Percentiles rank a stretch among this genome's conserved stretches.
Evolutionary conservation across 768 basidiomycete genomes (phyloP).

Genomic region (Pholiota molesta): DNA sequence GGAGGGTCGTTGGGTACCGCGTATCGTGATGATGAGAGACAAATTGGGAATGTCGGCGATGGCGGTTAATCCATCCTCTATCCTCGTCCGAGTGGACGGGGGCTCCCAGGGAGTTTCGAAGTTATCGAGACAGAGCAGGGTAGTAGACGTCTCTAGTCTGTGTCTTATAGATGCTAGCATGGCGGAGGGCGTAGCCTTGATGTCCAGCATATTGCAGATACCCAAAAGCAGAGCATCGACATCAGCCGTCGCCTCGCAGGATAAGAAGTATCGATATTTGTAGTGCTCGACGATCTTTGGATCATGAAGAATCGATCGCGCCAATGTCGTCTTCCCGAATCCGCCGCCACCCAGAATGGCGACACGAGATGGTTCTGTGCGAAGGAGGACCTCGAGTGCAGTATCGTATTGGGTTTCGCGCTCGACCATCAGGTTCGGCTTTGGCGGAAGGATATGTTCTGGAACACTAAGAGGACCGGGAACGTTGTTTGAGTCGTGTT

Average conservation of each 20-base stretch:
- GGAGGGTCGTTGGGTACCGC: constrained; percentile 32
- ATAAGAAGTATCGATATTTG: constrained; percentile 26
- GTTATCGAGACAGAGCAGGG: constrained; percentile 31
- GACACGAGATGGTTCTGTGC: constrained; percentile 12
- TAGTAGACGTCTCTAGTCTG: neutral
- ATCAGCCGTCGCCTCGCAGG: constrained; percentile 28
- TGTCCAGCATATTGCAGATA: neutral
- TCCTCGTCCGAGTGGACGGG: constrained; percentile 21
- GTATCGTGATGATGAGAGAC: constrained; percentile 31
- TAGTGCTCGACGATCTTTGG: constrained; percentile 20
- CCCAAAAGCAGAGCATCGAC: neutral
- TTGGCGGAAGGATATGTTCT: neutral
- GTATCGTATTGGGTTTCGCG: neutral
- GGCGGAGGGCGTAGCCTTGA: neutral
- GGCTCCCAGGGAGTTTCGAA: constrained; percentile 37
- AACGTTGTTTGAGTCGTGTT: neutral
- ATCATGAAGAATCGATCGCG: constrained; percentile 28
- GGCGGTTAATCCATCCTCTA: constrained; percentile 27
- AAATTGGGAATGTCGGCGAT: constrained; percentile 22
- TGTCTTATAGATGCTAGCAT: neutral
- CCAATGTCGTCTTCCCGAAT: constrained; percentile 36
- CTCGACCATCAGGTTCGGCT: neutral
- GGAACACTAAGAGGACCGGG: neutral
- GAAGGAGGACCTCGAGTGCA: neutral
- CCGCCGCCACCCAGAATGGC: constrained; percentile 35